Conservation (phyloP, 768 basidiomycete genomes). For the Leccinum subgranulosum region DNA sequence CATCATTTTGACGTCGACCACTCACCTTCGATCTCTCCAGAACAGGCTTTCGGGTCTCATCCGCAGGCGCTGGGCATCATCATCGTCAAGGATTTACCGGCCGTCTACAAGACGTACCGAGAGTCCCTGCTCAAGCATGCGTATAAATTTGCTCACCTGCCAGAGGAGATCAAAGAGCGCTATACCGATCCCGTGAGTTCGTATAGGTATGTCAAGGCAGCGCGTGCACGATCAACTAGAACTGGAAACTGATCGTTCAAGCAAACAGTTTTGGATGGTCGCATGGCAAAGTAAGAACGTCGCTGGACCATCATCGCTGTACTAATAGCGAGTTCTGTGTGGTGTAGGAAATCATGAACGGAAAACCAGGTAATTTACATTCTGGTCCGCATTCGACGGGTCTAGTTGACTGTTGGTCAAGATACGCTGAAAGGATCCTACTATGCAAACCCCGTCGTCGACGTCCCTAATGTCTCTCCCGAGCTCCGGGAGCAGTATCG, state of each 20-base stretch:
- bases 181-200: slow-evolving; percentile 69
- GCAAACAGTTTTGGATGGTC: slow-evolving; percentile 87
- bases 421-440: slow-evolving; percentile 90
- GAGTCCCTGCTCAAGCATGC: slow-evolving; percentile 72
- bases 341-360: slow-evolving; percentile 90
- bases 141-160: slow-evolving; percentile 71
- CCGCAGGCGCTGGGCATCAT: slow-evolving; percentile 78
- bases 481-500: slow-evolving; percentile 57
- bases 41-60: slow-evolving; percentile 80
- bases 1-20: neutral
- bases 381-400: neutral
- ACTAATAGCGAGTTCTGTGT: neutral
- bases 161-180: slow-evolving; percentile 63
- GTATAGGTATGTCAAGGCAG: slow-evolving; percentile 58
- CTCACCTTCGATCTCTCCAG: slow-evolving; percentile 33
- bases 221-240: neutral
- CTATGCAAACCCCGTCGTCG: slow-evolving; percentile 80
- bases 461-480: slow-evolving; percentile 57
- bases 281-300: slow-evolving; percentile 75
- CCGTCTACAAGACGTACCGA: slow-evolving; percentile 57
- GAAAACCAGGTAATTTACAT: slow-evolving; percentile 63
- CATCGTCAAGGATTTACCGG: slow-evolving; percentile 77
- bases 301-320: neutral
- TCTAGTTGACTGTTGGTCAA: slow-evolving; percentile 25
- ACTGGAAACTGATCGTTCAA: neutral